Evolutionary conservation across 106 monocot genomes (phyloP).

Genomic region (Dendrobium nobile): DNA sequence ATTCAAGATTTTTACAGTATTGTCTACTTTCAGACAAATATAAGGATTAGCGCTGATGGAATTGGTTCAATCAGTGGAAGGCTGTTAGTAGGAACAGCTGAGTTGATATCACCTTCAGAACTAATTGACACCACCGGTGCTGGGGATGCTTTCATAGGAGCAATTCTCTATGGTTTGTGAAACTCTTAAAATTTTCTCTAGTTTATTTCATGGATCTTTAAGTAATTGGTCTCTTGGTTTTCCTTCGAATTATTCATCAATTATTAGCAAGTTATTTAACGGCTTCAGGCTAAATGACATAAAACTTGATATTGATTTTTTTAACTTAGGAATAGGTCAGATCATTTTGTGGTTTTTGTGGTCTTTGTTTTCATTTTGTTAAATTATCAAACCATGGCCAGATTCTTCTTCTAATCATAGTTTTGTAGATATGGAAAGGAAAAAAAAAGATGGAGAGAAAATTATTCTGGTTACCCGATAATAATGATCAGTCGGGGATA

Average conservation of each 20-base stretch:
- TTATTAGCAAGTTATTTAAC: background rate
- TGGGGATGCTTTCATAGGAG: slow-evolving; percentile 90
- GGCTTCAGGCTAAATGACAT: background rate
- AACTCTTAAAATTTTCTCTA: background rate
- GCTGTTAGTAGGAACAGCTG: slow-evolving; percentile 65
- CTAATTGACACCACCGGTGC: slow-evolving; percentile 87
- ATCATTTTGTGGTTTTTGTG: background rate
- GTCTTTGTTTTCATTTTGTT: too few relatives aligned
- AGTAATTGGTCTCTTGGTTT: background rate
- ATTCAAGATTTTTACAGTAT: background rate
- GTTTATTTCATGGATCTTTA: background rate
- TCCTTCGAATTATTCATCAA: background rate
- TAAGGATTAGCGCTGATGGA: slow-evolving; percentile 60
- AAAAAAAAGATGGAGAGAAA: too few relatives aligned
- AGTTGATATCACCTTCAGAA: slow-evolving; percentile 56
- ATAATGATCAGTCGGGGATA: too few relatives aligned
- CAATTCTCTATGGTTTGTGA: slow-evolving; percentile 60
- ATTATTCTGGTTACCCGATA: too few relatives aligned
- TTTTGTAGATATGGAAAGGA: too few relatives aligned
- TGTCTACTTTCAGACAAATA: slow-evolving; percentile 27
- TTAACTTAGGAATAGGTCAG: background rate
- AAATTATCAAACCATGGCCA: too few relatives aligned
- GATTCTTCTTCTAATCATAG: too few relatives aligned
- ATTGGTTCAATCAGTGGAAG: slow-evolving; percentile 65
- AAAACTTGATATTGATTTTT: background rate